Conservation (phyloP, 805 yeast species). For the Spathaspora hagerdaliae region DNA sequence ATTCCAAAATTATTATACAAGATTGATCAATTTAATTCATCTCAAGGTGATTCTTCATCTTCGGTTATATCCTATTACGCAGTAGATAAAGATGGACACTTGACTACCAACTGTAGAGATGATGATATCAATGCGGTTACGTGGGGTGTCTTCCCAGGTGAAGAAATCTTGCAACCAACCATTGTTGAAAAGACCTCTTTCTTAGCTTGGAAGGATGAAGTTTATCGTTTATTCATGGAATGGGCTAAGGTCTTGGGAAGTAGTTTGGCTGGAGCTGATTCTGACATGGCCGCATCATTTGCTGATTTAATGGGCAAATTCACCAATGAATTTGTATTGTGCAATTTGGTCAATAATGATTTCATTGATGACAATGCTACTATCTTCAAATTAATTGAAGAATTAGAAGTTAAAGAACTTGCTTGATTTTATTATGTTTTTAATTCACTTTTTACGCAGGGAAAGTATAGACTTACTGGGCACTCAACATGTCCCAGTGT, state of each 20-base stretch:
- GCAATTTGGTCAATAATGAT: constrained; percentile 90
- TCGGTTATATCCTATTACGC: constrained; percentile 71
- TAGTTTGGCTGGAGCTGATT: constrained; percentile 26
- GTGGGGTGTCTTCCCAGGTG: constrained; percentile 98
- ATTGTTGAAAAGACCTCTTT: constrained; percentile 90
- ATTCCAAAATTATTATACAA: constrained; percentile 32
- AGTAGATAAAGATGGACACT: constrained; percentile 53
- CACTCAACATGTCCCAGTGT: constrained; percentile 33
- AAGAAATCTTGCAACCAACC: constrained; percentile 92
- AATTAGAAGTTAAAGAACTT: constrained; percentile 15
- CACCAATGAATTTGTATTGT: constrained; percentile 62
- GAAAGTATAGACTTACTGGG: constrained; percentile 7
- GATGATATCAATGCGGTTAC: constrained; percentile 92
- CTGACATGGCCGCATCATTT: constrained; percentile 28
- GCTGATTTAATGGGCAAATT: constrained; percentile 42
- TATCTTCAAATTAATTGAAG: constrained; percentile 53
- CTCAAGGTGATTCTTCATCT: constrained; percentile 33
- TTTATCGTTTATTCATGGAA: constrained; percentile 74
- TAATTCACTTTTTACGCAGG: constrained; percentile 21
- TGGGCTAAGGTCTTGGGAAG: constrained; percentile 61
- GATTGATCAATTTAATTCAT: constrained; percentile 44
- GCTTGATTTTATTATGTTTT: constrained; percentile 6
- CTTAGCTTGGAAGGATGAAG: constrained; percentile 97
- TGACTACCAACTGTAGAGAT: constrained; percentile 65
- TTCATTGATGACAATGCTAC: constrained; percentile 51